Conservation (phyloP, 2,329 filamentous ascomycete genomes). For the Exophiala sp. region DNA sequence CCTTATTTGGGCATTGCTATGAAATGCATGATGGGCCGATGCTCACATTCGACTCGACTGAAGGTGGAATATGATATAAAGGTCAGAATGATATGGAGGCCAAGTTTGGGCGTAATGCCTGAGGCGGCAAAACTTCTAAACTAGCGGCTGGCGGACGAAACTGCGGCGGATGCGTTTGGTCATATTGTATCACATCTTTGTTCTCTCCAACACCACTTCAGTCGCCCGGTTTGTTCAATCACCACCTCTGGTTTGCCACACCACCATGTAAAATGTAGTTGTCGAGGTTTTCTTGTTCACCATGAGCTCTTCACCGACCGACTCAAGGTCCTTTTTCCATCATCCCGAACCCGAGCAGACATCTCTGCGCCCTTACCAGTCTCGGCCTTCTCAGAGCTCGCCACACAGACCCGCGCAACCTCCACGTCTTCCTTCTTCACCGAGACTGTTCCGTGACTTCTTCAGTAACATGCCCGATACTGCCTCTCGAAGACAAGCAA, state of each 20-base stretch:
- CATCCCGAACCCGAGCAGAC: neutral
- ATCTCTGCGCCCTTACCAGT: neutral
- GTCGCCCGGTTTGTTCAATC: neutral
- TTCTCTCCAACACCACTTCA: neutral
- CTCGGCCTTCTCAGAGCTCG: neutral
- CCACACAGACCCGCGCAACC: conserved; percentile 12
- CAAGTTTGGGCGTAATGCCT: no score
- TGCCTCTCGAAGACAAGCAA: conserved; percentile 16
- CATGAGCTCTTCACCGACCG: conserved; percentile 6
- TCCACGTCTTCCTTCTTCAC: conserved; percentile 20
- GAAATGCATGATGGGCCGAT: no score
- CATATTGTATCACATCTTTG: neutral
- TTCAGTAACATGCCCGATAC: conserved; percentile 18
- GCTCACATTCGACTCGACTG: no score
- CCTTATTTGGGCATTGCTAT: no score
- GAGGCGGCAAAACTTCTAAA: no score
- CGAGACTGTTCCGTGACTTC: conserved; percentile 24
- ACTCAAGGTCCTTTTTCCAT: neutral
- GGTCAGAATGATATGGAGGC: no score
- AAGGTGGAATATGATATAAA: no score
- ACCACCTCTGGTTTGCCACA: neutral
- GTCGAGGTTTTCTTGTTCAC: neutral
- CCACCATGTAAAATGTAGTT: neutral
- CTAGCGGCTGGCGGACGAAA: no score
- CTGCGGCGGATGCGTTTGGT: no score